phyloP scores from a whole-genome alignment of 2,329 filamentous ascomycete genomes.

The Pseudonectria foliicola region DNA sequence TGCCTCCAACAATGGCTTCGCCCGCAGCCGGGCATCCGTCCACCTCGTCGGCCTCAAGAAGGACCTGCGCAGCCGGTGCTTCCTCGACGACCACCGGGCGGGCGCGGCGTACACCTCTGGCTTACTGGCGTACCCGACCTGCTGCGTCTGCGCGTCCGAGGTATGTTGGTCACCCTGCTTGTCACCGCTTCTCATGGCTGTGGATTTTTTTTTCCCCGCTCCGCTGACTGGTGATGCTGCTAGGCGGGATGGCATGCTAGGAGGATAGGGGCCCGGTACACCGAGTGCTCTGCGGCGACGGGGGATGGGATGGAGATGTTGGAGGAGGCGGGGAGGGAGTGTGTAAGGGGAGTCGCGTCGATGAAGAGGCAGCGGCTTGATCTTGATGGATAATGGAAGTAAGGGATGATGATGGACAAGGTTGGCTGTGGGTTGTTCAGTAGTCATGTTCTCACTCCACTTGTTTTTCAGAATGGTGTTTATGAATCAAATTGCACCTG shows the following conservation, averaged over 20 bases:
- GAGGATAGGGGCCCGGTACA: slow-evolving; percentile 24
- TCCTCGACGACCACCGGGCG: slow-evolving; percentile 14
- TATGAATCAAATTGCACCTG: too few relatives aligned
- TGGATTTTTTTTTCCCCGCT: too few relatives aligned
- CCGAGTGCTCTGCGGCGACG: slow-evolving; percentile 30
- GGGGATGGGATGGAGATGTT: slow-evolving; percentile 29
- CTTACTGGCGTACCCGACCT: slow-evolving; percentile 17
- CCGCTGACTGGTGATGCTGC: neutral
- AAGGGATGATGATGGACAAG: too few relatives aligned
- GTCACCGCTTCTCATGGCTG: too few relatives aligned
- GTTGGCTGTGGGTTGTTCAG: too few relatives aligned
- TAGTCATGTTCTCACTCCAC: too few relatives aligned
- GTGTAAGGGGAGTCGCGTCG: slow-evolving; percentile 9
- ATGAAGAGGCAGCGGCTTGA: slow-evolving; percentile 15
- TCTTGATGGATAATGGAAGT: too few relatives aligned
- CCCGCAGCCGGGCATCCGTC: slow-evolving; percentile 16
- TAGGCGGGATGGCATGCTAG: slow-evolving; percentile 27
- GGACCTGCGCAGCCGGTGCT: slow-evolving; percentile 21
- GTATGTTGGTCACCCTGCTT: slow-evolving; percentile 9
- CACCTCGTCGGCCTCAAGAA: slow-evolving; percentile 31
- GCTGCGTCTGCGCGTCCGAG: slow-evolving; percentile 25
- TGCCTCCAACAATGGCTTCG: slow-evolving; percentile 22
- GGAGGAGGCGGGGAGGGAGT: slow-evolving; percentile 19
- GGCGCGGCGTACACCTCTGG: slow-evolving; percentile 5
- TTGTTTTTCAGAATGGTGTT: too few relatives aligned